These are phyloP conservation scores for Cardiospermum halicacabum DNA, from an alignment of 345 rosid genomes.

Conservation along the genomic window DNA sequence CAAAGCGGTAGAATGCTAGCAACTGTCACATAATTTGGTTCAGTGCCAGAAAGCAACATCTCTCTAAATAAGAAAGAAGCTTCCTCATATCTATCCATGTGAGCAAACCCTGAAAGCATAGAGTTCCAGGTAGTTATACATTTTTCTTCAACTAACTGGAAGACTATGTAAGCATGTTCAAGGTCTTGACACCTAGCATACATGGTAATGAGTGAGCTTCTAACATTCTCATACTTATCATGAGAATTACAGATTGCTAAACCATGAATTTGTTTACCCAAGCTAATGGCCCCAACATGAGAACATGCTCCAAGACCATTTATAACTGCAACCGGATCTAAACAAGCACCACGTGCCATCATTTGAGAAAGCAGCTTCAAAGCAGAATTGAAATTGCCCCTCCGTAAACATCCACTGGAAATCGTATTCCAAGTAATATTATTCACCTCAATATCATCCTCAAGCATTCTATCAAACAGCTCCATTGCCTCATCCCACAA, in stretches of 20 bases:
- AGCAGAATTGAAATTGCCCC: constrained; percentile 45
- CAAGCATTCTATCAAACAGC: constrained; percentile 50
- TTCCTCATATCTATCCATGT: constrained; percentile 51
- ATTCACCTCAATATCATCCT: constrained; percentile 37
- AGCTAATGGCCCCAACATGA: constrained; percentile 39
- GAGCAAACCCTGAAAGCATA: constrained; percentile 59
- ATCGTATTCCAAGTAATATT: constrained; percentile 65
- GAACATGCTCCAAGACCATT: constrained; percentile 71
- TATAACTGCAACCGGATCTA: constrained; percentile 54
- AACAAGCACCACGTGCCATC: constrained; percentile 28
- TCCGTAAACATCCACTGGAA: constrained; percentile 50
- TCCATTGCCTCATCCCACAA: constrained; percentile 66
- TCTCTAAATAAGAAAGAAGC: constrained; percentile 55
- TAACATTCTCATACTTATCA: constrained; percentile 40
- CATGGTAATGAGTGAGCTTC: constrained; percentile 70
- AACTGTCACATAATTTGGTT: constrained; percentile 63
- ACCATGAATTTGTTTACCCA: constrained; percentile 69
- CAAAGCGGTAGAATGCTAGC: constrained; percentile 78
- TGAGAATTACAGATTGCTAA: constrained; percentile 38
- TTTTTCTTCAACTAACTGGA: constrained; percentile 36
- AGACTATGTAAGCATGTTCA: constrained; percentile 37
- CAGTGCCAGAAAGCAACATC: constrained; percentile 54
- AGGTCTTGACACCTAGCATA: constrained; percentile 61
- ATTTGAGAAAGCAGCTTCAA: constrained; percentile 51
- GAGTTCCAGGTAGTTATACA: constrained; percentile 69